Conservation (phyloP, 2,329 filamentous ascomycete genomes). For the Ophiostoma pallidulum region DNA sequence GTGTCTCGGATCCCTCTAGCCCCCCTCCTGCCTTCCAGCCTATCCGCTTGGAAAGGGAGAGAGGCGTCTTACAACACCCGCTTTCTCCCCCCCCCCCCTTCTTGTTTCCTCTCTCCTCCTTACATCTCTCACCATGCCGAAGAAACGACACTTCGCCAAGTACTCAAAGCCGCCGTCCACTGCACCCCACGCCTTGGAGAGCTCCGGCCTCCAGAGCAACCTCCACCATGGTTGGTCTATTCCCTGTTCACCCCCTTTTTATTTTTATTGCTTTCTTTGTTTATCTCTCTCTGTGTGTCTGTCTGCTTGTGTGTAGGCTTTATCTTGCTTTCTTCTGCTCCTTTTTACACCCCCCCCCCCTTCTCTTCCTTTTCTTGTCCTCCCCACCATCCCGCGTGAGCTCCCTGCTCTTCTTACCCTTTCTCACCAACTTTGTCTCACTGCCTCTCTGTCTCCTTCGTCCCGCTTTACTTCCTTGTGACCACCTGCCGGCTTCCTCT, state of each 20-base stretch:
- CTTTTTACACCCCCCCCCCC: too few species aligned
- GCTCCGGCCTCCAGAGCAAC: constrained; percentile 21
- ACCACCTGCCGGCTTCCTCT: background rate
- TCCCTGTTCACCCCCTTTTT: background rate
- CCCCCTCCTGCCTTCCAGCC: too few species aligned
- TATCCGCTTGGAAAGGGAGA: too few species aligned
- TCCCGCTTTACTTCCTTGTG: constrained; percentile 1
- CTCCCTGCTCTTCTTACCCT: constrained; percentile 1
- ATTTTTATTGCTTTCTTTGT: background rate
- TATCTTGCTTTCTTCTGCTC: background rate
- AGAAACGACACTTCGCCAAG: constrained; percentile 48
- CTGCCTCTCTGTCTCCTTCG: background rate
- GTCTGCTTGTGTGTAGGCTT: background rate
- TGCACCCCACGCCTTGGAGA: constrained; percentile 39
- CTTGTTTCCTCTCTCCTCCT: background rate
- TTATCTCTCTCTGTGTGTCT: background rate
- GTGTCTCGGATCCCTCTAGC: constrained; percentile 11
- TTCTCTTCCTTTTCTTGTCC: constrained; percentile 3
- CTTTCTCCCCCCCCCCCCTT: background rate
- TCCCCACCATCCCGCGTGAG: background rate
- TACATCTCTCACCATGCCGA: constrained; percentile 43
- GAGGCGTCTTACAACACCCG: constrained; percentile 9
- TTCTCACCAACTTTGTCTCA: background rate
- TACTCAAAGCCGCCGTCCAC: constrained; percentile 52
- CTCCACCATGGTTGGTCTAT: constrained; percentile 15